Conservation (phyloP, 2,329 filamentous ascomycete species). For the Corynespora cassiicola region DNA sequence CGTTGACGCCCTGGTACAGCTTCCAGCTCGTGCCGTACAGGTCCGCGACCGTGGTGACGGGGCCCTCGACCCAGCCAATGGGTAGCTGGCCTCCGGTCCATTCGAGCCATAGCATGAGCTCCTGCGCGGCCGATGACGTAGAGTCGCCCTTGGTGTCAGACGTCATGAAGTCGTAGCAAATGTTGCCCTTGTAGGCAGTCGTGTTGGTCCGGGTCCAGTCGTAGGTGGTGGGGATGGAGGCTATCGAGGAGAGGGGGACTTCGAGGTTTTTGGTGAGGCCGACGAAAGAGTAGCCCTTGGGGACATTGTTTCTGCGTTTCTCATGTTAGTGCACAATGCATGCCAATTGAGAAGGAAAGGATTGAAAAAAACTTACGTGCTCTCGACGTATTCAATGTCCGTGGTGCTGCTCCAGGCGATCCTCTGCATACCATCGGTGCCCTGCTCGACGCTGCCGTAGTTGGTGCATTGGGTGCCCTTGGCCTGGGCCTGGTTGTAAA, state of each 20-base stretch:
- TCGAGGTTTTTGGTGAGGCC: slow-evolving; percentile 52
- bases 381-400: slow-evolving; percentile 44
- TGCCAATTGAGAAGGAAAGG: no score
- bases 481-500: slow-evolving; percentile 50
- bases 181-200: slow-evolving; percentile 53
- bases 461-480: slow-evolving; percentile 50
- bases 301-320: slow-evolving; percentile 40
- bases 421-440: slow-evolving; percentile 37
- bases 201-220: slow-evolving; percentile 49
- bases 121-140: slow-evolving; percentile 47
- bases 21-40: slow-evolving; percentile 49
- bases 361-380: slow-evolving; percentile 22
- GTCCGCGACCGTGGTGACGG: slow-evolving; percentile 22
- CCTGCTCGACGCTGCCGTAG: slow-evolving; percentile 41
- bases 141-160: slow-evolving; percentile 51
- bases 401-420: slow-evolving; percentile 49
- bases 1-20: slow-evolving; percentile 51
- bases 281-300: slow-evolving; percentile 55
- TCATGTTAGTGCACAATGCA: background rate
- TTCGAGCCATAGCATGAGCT: slow-evolving; percentile 55
- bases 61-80: slow-evolving; percentile 50
- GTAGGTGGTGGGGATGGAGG: slow-evolving; percentile 49
- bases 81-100: slow-evolving; percentile 54
- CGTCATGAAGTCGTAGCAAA: slow-evolving; percentile 55
- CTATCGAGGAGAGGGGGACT: slow-evolving; percentile 46